Percentiles rank a stretch among this genome's conserved stretches.
Evolutionary conservation across 106 monocot genomes (phyloP).

Genomic region (Xerophyta viscosa): DNA sequence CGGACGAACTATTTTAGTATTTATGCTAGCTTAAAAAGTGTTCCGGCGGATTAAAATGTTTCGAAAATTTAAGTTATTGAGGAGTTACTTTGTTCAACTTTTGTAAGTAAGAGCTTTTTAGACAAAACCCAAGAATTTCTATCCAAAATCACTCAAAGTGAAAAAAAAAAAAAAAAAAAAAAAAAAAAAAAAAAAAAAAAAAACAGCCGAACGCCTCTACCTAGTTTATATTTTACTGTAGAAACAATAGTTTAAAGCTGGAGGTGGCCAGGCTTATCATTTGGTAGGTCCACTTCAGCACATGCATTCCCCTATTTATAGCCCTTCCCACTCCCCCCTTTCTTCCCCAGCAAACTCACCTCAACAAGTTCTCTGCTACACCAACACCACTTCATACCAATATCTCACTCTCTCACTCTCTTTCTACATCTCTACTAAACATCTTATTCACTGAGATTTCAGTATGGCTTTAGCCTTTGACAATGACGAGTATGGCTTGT

Average conservation of each 20-base stretch:
- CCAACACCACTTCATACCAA: not conserved
- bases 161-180: not conserved
- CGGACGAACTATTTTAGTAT: too few species aligned
- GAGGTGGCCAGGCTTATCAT: constrained; percentile 14
- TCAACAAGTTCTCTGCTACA: not conserved
- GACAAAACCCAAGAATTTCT: not conserved
- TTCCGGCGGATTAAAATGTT: too few species aligned
- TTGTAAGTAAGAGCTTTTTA: too few species aligned
- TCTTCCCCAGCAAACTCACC: too few species aligned
- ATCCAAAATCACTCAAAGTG: not conserved
- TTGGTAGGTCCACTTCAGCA: constrained; percentile 6
- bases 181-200: not conserved
- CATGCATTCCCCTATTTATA: constrained; percentile 10
- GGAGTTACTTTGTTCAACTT: too few species aligned
- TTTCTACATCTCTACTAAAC: not conserved
- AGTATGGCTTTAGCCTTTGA: not conserved
- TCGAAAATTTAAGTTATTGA: too few species aligned
- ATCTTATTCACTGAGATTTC: not conserved
- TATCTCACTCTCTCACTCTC: not conserved
- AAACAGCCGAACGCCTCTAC: not conserved
- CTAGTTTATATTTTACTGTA: not conserved
- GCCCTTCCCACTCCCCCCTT: not conserved
- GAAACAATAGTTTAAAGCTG: constrained; percentile 2
- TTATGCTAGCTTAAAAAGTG: too few species aligned
- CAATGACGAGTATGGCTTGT: constrained; percentile 6